Evolutionary conservation across 768 basidiomycete species (phyloP), one percentile per base, ranked within the genome.

Genomic region (Mycena chlorophos): DNA sequence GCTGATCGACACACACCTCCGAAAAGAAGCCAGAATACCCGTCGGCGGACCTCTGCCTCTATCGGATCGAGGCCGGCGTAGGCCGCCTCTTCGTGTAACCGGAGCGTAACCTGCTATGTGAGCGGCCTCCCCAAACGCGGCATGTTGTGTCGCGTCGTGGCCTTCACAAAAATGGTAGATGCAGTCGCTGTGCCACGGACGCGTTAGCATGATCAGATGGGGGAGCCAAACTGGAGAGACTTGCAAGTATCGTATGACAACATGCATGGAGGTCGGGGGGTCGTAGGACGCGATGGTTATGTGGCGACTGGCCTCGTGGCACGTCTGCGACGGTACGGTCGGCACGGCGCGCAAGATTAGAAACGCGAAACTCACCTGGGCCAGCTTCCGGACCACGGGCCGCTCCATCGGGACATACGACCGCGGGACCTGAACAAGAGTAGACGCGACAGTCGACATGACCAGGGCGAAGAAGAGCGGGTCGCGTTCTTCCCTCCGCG

Each of bases 381-480:
- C 91, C 34, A 96, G 77, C 69, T 87, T 89, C 47, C 89, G 82
- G n/a, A 94, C 91, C 34, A 90, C 85, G 12, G 85, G 77, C 28
- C 91, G 81, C 60, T 91, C 88, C 87, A 92, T 88, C 19, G 91
- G 91, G 51, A 96, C 78, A 71, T 93, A 95, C 2, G 88, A 89
- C 52, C 89, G 79, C 14, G 94, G 94, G 4, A 94, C 84, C 71
- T 95, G 94, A 3, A 93, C 89, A 12, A 95, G 77, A 1, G 94
- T 95, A 16, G 87, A 87, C 3, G 92, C 90, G 17, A 94, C 83
- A 10, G 91, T 91, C 14, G 87, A 89, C 86, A 94, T 89, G 60
- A 97, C 89, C 26, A 96, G 74, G 4, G 92, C 87, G 64, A 91
- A 94, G 76, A 94, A 96, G 34, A 95, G 82, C 25, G 92, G 91